Evolutionary conservation across 2,329 filamentous ascomycete genomes (phyloP), one percentile per base, ranked within the genome.

Genomic region (Epichloe glyceriae): DNA sequence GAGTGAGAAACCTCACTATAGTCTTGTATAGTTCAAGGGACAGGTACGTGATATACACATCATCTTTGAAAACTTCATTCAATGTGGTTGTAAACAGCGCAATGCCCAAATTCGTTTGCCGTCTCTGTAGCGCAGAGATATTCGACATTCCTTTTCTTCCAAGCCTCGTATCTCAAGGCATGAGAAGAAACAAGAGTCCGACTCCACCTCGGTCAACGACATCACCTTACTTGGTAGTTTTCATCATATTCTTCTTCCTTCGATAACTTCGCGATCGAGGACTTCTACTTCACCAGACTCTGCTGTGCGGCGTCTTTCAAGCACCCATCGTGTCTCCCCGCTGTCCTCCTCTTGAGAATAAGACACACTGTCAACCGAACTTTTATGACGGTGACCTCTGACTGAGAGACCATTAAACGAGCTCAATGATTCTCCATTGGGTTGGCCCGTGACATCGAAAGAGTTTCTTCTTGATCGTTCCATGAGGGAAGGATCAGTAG

Each of bases 341-440:
- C 73, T 73, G 2, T 77, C 72, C 44, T 82, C 79, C 59, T 84
- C 80, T 53, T 83, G 79, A 45, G 75, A 75, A 62, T 88, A 88
- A 6, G 82, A 83, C 35, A 88, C 80, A 55, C 82, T 85, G 56
- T 86, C 84, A 2, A 80, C 72, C 44, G 79, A 84, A 47, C 75
- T 69, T 56, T 72, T 74, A 56, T 76, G 70, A 14, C 70, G 67
- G 55, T 79, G 76, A n/a, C 73, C 71, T 41, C 59, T 63, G 8
- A 55, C 53, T 1, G 56, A 47, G 5, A 52, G 56, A 39, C 53
- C 53, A 39, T 49, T 56, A 22, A 38, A 50, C 22, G 50, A 47
- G 40, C 47, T 55, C 38, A 59, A 56, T 26, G 30, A 35, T 43
- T 35, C 44, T 6, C 39, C 50, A n/a, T 56, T 54, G 6, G 41